phyloP scores from a whole-genome alignment of 1,284 basidiomycete genomes.

The Sphaerobolus stellatus region DNA sequence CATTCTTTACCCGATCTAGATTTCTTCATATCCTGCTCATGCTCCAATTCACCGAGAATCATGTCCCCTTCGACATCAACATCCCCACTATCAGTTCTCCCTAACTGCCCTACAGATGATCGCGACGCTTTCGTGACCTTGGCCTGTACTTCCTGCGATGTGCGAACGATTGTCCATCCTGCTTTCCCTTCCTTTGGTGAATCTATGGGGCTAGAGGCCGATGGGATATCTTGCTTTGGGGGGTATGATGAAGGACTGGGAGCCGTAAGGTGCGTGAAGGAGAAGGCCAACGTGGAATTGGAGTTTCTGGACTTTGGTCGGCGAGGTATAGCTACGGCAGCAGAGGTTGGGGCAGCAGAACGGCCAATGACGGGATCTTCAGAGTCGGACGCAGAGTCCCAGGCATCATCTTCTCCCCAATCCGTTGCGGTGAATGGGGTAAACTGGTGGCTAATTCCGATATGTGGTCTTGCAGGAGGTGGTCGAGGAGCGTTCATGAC shows the following conservation, averaged over 20 bases:
- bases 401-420: conserved; percentile 85
- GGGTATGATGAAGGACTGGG: conserved; percentile 79
- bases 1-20: conserved; percentile 30
- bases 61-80: conserved; percentile 60
- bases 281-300: conserved; percentile 71
- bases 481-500: conserved; percentile 60
- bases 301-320: conserved; percentile 47
- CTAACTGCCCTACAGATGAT: not conserved
- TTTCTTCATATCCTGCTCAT: conserved; percentile 45
- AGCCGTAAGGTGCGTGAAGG: conserved; percentile 76
- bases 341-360: conserved; percentile 31
- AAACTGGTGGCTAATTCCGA: conserved; percentile 55
- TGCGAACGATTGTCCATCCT: conserved; percentile 76
- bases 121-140: not conserved
- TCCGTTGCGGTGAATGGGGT: conserved; percentile 43
- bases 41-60: conserved; percentile 69
- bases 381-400: conserved; percentile 85
- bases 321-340: conserved; percentile 57
- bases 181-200: conserved; percentile 48
- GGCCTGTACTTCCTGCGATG: conserved; percentile 35
- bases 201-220: too few relatives aligned
- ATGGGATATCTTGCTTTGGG: conserved; percentile 40
- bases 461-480: conserved; percentile 73
- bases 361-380: conserved; percentile 56
- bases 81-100: conserved; percentile 2